phyloP scores from a whole-genome alignment of 2,329 filamentous ascomycete species.

The Fonsecaea pedrosoi region DNA sequence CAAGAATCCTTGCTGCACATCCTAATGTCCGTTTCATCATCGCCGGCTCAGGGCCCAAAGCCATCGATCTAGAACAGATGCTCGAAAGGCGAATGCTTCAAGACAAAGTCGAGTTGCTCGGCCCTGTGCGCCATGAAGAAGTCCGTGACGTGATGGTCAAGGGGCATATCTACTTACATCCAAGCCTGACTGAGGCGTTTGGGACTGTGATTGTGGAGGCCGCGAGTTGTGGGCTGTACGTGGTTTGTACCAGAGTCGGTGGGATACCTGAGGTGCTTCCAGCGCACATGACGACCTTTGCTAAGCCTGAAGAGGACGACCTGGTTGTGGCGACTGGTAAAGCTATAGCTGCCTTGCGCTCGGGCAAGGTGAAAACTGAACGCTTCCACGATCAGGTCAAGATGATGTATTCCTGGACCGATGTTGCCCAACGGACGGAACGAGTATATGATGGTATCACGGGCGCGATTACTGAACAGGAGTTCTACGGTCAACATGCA shows the following conservation, averaged over 20 bases:
- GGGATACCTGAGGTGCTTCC: constrained; percentile 97
- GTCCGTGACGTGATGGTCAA: constrained; percentile 97
- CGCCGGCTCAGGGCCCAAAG: constrained; percentile 92
- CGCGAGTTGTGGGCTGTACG: constrained; percentile 91
- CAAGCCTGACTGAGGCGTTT: constrained; percentile 93
- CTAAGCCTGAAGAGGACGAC: constrained; percentile 95
- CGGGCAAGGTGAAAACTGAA: constrained; percentile 87
- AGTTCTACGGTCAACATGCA: constrained; percentile 84
- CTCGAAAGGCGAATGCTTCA: constrained; percentile 93
- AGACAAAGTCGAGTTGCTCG: constrained; percentile 90
- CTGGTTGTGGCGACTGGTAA: constrained; percentile 86
- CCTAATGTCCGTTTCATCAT: constrained; percentile 97
- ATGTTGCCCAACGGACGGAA: constrained; percentile 92
- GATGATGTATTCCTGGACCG: constrained; percentile 98
- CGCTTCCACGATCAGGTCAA: constrained; percentile 96
- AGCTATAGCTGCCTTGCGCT: constrained; percentile 84
- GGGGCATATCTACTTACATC: constrained; percentile 95
- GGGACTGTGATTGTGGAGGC: constrained; percentile 98
- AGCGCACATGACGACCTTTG: constrained; percentile 96
- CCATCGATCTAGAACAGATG: constrained; percentile 98
- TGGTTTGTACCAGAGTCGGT: constrained; percentile 94
- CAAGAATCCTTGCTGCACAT: constrained; percentile 85
- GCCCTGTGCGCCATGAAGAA: constrained; percentile 91
- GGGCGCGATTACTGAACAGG: constrained; percentile 80
- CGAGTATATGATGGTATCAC: constrained; percentile 93